These are phyloP conservation scores for Blastocystis sp. DNA, from an alignment of 352 stramenopile species.

Conservation along the genomic window DNA sequence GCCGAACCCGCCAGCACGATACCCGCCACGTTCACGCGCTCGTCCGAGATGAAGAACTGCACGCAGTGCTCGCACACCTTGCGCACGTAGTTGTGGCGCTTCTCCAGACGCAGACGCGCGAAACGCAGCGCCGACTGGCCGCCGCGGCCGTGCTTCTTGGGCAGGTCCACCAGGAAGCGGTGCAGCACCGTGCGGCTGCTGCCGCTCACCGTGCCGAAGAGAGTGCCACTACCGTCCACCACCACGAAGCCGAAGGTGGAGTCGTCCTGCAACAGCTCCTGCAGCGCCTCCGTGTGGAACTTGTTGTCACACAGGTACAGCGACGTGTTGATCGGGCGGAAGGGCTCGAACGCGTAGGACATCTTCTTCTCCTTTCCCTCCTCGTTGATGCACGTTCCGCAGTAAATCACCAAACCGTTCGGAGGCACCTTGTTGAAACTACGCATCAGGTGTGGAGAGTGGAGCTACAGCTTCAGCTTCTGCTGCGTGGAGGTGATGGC, in stretches of 20 bases:
- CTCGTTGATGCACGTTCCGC: conserved; percentile 96
- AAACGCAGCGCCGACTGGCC: conserved; percentile 99
- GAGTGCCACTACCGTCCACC: conserved; percentile 97
- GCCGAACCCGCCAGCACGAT: conserved; percentile 94
- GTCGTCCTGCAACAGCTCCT: conserved; percentile 96
- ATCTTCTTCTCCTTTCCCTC: conserved; percentile 98
- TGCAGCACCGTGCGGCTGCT: conserved; percentile 79
- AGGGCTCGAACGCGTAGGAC: conserved; percentile 99
- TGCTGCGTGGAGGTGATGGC: conserved; percentile 99
- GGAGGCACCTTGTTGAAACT: conserved; percentile 76
- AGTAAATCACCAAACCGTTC: conserved; percentile 98
- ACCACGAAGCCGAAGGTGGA: conserved; percentile 98
- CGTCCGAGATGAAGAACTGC: conserved; percentile 96
- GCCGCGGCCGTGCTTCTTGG: conserved; percentile 98
- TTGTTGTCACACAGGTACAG: conserved; percentile 99
- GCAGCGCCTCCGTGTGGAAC: conserved; percentile 95
- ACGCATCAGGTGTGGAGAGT: not conserved
- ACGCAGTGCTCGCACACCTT: conserved; percentile 96
- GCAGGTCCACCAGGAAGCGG: conserved; percentile 87
- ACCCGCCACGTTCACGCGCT: conserved; percentile 93
- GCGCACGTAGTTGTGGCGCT: conserved; percentile 98
- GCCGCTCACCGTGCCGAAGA: conserved; percentile 94
- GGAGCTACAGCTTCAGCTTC: conserved; percentile 92
- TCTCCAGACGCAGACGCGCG: conserved; percentile 95
- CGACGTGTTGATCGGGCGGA: conserved; percentile 99